Conservation (phyloP, 192 early-diverging fungal genomes). For the Diversispora eburnea region DNA sequence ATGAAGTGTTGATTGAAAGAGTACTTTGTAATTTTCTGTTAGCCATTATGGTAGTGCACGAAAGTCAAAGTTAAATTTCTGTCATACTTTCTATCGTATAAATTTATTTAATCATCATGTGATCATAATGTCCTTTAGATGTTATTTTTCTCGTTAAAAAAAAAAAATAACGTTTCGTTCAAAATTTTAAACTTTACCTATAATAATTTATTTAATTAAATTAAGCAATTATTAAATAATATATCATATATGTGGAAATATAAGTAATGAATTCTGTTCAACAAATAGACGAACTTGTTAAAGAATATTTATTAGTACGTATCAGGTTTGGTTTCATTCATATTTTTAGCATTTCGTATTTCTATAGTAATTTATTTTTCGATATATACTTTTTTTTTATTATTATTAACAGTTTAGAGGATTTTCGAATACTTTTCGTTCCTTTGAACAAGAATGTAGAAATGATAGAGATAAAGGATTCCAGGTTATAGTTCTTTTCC, state of each 20-base stretch:
- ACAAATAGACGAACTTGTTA: slow-evolving; percentile 62
- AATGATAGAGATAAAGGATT: slow-evolving; percentile 60
- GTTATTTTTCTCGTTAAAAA: too few relatives aligned
- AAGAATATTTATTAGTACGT: slow-evolving; percentile 62
- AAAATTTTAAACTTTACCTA: too few relatives aligned
- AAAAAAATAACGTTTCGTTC: too few relatives aligned
- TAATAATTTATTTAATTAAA: too few relatives aligned
- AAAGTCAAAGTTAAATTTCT: too few relatives aligned
- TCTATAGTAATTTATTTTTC: neutral
- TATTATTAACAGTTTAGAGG: slow-evolving; percentile 51
- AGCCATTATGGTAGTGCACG: slow-evolving; percentile 18
- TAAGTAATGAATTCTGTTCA: slow-evolving; percentile 55
- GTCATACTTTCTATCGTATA: too few relatives aligned
- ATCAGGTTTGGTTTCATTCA: neutral
- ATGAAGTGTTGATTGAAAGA: too few relatives aligned
- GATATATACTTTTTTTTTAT: neutral
- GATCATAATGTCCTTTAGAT: too few relatives aligned
- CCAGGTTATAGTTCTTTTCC: slow-evolving; percentile 36
- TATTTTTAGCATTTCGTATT: neutral
- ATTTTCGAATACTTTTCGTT: slow-evolving; percentile 54
- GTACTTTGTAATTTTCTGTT: slow-evolving; percentile 31
- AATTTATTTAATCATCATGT: too few relatives aligned
- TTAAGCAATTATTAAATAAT: too few relatives aligned
- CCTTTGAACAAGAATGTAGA: slow-evolving; percentile 52
- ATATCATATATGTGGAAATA: neutral